phyloP scores from a whole-genome alignment of 805 yeast species.

The Zygosaccharomyces bailii region DNA sequence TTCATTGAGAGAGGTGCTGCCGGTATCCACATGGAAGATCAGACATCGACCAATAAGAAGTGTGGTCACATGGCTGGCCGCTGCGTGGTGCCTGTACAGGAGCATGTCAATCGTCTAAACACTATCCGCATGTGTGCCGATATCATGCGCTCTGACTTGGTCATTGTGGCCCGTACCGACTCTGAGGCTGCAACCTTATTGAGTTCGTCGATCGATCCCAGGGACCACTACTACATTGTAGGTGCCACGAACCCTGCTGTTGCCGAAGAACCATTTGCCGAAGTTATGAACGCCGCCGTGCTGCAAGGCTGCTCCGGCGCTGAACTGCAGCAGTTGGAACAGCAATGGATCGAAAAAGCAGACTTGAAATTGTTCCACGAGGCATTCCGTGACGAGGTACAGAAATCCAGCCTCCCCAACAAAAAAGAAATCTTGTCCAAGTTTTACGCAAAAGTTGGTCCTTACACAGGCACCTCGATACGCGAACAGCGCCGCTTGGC shows the following conservation, averaged over 20 bases:
- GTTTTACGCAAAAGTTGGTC: conserved; percentile 67
- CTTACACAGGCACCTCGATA: conserved; percentile 71
- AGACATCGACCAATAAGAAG: conserved; percentile 97
- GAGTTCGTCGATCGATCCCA: conserved; percentile 87
- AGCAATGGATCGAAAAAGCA: conserved; percentile 77
- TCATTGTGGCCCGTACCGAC: conserved; percentile 92
- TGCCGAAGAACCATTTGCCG: conserved; percentile 56
- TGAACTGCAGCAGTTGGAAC: conserved; percentile 68
- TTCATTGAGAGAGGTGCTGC: conserved; percentile 98
- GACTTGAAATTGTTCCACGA: conserved; percentile 85
- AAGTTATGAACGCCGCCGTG: conserved; percentile 81
- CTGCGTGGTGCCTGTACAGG: conserved; percentile 95
- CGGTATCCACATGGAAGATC: conserved; percentile 97
- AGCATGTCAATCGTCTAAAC: conserved; percentile 89
- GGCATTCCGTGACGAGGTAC: conserved; percentile 83
- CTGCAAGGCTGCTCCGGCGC: conserved; percentile 65
- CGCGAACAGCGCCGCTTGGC: conserved; percentile 78
- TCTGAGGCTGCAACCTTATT: conserved; percentile 96
- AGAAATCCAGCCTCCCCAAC: conserved; percentile 50
- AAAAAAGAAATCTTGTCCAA: conserved; percentile 57
- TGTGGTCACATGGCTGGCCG: conserved; percentile 99
- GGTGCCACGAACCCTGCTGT: conserved; percentile 87
- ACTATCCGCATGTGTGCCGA: conserved; percentile 96
- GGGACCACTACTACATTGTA: conserved; percentile 89
- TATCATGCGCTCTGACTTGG: conserved; percentile 79